A percentile compares a stretch with the other conserved stretches of the same genome.
Evolutionary conservation across 2,329 filamentous ascomycete genomes (phyloP).

Genomic region (Beauveria caledonica): DNA sequence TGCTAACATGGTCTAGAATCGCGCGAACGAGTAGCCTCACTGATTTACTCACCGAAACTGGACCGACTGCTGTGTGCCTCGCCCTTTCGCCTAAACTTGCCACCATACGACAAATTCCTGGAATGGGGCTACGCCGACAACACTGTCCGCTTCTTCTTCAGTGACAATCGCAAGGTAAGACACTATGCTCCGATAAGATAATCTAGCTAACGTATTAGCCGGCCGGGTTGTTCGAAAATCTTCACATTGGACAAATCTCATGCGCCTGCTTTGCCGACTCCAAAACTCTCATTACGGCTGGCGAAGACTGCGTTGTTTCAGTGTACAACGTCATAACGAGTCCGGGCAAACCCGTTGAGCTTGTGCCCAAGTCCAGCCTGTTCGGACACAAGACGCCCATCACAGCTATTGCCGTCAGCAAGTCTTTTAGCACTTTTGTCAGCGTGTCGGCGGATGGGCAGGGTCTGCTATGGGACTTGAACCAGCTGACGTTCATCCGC

Average conservation of each 20-base stretch:
- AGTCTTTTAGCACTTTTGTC: conserved; percentile 80
- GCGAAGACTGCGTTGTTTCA: conserved; percentile 84
- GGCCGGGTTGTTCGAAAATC: conserved; percentile 84
- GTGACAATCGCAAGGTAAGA: conserved; percentile 65
- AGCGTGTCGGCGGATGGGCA: conserved; percentile 76
- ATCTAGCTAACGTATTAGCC: conserved; percentile 33
- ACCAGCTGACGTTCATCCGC: conserved; percentile 77
- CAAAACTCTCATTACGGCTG: conserved; percentile 82
- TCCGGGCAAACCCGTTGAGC: conserved; percentile 62
- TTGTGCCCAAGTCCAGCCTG: conserved; percentile 69
- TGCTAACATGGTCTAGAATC: conserved; percentile 37
- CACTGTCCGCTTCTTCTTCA: conserved; percentile 82
- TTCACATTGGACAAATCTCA: conserved; percentile 85
- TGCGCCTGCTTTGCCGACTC: conserved; percentile 80
- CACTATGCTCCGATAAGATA: conserved; percentile 2
- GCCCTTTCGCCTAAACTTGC: conserved; percentile 77
- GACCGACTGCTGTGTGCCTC: conserved; percentile 79
- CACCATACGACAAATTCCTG: conserved; percentile 86
- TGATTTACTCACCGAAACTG: conserved; percentile 70
- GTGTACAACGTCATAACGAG: conserved; percentile 66
- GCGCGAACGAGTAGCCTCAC: conserved; percentile 69
- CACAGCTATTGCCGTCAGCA: conserved; percentile 72
- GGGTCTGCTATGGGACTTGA: conserved; percentile 89
- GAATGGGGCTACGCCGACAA: conserved; percentile 96
- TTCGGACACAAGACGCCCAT: conserved; percentile 88